Conservation (phyloP, 163 green algal genomes). For the Volvox carteri region DNA sequence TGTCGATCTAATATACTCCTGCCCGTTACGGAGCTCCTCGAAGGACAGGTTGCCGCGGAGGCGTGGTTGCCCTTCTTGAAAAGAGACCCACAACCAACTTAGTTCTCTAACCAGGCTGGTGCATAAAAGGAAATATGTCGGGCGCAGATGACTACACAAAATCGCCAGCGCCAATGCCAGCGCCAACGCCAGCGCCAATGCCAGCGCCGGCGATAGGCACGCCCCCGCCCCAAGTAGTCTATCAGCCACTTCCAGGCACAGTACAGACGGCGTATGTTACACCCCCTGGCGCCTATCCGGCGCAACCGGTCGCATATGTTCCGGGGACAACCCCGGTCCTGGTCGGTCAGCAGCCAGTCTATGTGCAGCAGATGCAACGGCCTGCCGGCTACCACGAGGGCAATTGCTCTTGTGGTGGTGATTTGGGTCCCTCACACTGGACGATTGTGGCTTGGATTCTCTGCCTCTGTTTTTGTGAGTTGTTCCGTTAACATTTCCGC, state of each 20-base stretch:
- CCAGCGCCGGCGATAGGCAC: no score
- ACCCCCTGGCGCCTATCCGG: neutral
- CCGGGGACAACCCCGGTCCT: neutral
- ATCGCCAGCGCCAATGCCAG: no score
- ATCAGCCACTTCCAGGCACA: constrained; percentile 57
- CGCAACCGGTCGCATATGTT: neutral
- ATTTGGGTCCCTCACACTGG: neutral
- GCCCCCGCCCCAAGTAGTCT: no score
- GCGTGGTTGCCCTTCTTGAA: no score
- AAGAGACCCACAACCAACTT: no score
- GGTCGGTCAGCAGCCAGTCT: neutral
- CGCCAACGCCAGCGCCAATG: no score
- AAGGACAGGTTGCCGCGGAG: no score
- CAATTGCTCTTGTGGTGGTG: neutral
- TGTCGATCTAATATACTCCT: no score
- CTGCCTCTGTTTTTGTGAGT: constrained; percentile 28
- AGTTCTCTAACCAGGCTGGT: no score
- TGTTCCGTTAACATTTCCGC: neutral
- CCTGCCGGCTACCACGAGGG: neutral
- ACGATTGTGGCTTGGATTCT: neutral
- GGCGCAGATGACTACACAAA: no score
- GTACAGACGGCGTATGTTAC: neutral
- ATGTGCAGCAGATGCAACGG: neutral
- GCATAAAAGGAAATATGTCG: no score
- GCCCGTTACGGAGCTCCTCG: no score